Base-by-base conservation (phyloP, 768 basidiomycete species). In the Austroboletus eburneus region DNA sequence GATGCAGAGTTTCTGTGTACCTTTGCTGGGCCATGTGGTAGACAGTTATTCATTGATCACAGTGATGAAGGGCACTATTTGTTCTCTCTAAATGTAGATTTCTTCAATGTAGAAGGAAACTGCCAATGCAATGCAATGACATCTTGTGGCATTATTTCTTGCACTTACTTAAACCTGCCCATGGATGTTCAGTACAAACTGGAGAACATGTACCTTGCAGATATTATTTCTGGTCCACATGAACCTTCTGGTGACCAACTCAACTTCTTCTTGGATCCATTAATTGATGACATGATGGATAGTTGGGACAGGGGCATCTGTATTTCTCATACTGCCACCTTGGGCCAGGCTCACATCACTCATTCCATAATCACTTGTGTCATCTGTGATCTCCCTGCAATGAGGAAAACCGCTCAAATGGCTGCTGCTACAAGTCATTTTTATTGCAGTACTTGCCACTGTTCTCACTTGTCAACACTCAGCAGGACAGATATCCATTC, bases 101-200 rank as follows among this genome's bases (percentile, higher is more conserved):
- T 64, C 36, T 71, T 72, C 52, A 64, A 69, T 40, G 55, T 67
- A 0, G 50, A 70, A 27, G 57, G 63, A 3, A 58, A 55, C 5
- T 49, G 27, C 16, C 51, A 54, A 21, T 39, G 51, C n/a, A 64
- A 67, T 34, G 57, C 58, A 24, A 53, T 48, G 10, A 45, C 54
- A 2, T 70, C 68, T 0, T 48, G 59, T 18, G 65, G 68, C 7
- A 42, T 69, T 9, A 62, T 71, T 9, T 63, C 63, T 5, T 50
- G 66, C 33, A 58, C 58, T 13, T 61, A 59, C 39, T 52, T 71
- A 3, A 70, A 69, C 42, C 56, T 73, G 8, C 67, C 68, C 2
- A 39, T 50, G 2, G 48, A 62, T 9, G 49, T 68, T 4, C 58
- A 62, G 1, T 67, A 68, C 54, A 56, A 32, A 32, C 13, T 13